Conservation (phyloP, 257 asterid species). For the Osmanthus fragrans region DNA sequence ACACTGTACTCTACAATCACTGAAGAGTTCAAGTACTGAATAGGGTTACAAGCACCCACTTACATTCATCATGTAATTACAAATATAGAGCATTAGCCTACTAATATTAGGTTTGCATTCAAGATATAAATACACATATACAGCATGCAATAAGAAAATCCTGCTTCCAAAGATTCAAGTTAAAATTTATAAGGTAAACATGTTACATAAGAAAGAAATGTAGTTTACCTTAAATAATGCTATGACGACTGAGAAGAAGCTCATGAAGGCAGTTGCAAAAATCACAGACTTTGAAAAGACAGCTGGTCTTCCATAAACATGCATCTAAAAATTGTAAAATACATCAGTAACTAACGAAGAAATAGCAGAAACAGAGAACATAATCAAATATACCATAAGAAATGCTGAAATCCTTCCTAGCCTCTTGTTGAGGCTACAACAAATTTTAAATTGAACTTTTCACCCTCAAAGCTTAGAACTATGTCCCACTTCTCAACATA, state of each 20-base stretch:
- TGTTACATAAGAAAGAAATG: neutral
- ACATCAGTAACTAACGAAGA: constrained; percentile 7
- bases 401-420: neutral
- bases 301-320: constrained; percentile 67
- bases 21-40: neutral
- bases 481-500: neutral
- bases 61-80: neutral
- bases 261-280: constrained; percentile 93
- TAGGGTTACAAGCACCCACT: neutral
- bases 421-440: neutral
- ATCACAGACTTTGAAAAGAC: constrained; percentile 72
- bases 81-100: neutral
- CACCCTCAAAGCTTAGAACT: neutral
- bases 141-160: neutral
- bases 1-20: neutral
- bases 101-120: neutral
- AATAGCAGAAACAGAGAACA: constrained; percentile 5
- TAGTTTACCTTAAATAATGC: constrained; percentile 79
- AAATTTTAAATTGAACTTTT: neutral
- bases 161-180: neutral
- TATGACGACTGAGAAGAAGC: constrained; percentile 93
- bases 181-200: neutral
- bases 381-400: neutral
- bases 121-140: neutral
- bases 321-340: constrained; percentile 50